A percentile compares a stretch with the other conserved stretches of the same genome.
phyloP scores from a whole-genome alignment of 2,329 filamentous ascomycete species.

The Cordyceps cicadae region DNA sequence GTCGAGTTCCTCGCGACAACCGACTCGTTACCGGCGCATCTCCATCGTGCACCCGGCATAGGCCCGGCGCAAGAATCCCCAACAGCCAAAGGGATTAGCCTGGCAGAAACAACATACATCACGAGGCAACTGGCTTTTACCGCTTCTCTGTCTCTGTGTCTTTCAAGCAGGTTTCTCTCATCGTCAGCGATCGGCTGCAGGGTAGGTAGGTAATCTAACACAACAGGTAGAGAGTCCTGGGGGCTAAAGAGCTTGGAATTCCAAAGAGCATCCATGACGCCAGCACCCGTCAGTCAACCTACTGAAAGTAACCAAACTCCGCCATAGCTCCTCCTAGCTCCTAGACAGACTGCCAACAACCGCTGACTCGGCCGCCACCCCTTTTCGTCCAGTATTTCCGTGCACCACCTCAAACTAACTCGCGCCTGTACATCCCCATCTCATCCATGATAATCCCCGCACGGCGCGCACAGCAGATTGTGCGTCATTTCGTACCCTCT shows the following conservation, averaged over 20 bases:
- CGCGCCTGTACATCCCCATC: not conserved
- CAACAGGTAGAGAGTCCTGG: no score
- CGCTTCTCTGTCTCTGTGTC: not conserved
- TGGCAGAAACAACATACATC: no score
- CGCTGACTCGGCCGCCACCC: not conserved
- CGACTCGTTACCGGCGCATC: not conserved
- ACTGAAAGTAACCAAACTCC: not conserved
- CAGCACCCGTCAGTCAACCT: not conserved
- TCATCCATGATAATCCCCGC: constrained; percentile 11
- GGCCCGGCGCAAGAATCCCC: not conserved
- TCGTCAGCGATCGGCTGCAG: not conserved
- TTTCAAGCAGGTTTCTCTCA: not conserved
- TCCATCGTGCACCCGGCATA: not conserved
- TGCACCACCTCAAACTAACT: not conserved
- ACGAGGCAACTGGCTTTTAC: not conserved
- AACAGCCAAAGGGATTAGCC: not conserved
- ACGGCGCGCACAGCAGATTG: constrained; percentile 21
- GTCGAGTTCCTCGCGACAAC: not conserved
- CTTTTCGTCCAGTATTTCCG: not conserved
- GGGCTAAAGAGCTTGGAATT: not conserved
- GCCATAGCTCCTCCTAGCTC: not conserved
- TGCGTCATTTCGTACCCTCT: constrained; percentile 19
- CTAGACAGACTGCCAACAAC: not conserved
- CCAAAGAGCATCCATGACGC: not conserved
- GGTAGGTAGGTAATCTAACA: not conserved